Percentiles rank a stretch among this genome's conserved stretches.
phyloP scores from a whole-genome alignment of 2,329 filamentous ascomycete genomes.

The Hypocreales sp. region DNA sequence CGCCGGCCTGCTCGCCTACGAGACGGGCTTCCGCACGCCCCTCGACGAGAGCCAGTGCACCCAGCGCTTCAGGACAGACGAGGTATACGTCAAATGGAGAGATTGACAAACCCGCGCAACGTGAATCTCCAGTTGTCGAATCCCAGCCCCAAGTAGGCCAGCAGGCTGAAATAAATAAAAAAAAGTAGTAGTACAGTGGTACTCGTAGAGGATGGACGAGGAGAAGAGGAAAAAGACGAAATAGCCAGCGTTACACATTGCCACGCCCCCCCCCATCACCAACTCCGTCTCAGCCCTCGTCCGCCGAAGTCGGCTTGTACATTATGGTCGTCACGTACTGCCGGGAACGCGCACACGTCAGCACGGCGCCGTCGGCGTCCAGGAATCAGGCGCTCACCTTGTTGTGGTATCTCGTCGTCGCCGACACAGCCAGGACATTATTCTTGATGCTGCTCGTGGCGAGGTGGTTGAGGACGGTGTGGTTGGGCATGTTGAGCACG shows the following conservation, averaged over 20 bases:
- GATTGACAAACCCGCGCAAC: too few species aligned
- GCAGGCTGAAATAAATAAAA: too few species aligned
- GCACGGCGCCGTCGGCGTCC: too few species aligned
- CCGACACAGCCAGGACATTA: constrained; percentile 85
- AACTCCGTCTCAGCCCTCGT: constrained; percentile 21
- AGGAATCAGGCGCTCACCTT: constrained; percentile 52
- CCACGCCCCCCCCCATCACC: too few species aligned
- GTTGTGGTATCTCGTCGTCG: constrained; percentile 91
- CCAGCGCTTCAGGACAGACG: constrained; percentile 69
- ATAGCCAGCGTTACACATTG: too few species aligned
- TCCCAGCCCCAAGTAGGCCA: too few species aligned
- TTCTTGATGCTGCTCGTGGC: constrained; percentile 98
- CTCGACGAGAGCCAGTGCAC: constrained; percentile 75
- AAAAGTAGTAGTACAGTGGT: too few species aligned
- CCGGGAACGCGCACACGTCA: too few species aligned
- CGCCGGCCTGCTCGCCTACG: constrained; percentile 73
- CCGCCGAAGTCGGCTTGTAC: constrained; percentile 72
- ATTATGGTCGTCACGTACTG: constrained; percentile 96
- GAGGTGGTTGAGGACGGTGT: constrained; percentile 90
- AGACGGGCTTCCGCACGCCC: constrained; percentile 62
- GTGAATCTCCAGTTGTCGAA: too few species aligned
- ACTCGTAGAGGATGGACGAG: too few species aligned
- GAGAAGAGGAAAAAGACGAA: too few species aligned
- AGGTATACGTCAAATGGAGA: constrained; percentile 68
- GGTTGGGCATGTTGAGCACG: constrained; percentile 91